Percentiles rank a stretch among this genome's conserved stretches.
Evolutionary conservation across 192 early-diverging fungal species (phyloP).

Genomic region (Diversispora epigaea): DNA sequence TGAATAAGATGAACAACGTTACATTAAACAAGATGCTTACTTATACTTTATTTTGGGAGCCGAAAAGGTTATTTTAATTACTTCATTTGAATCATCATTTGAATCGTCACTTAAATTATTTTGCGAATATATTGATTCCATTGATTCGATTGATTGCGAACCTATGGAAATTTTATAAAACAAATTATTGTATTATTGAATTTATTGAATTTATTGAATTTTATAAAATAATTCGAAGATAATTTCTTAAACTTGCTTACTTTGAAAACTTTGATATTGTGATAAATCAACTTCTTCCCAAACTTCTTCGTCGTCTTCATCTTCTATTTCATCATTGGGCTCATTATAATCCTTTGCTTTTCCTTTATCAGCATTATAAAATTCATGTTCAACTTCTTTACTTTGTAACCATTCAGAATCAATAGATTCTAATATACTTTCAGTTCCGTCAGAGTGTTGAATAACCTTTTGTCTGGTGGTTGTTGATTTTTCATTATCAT

Average conservation of each 20-base stretch:
- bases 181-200: neutral
- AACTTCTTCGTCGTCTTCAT: too few relatives aligned
- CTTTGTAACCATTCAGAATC: constrained; percentile 11
- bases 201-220: neutral
- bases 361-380: neutral
- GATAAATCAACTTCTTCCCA: constrained; percentile 50
- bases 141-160: neutral
- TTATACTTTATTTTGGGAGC: constrained; percentile 29
- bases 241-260: neutral
- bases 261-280: neutral
- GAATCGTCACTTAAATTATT: neutral
- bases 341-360: constrained; percentile 37
- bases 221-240: neutral
- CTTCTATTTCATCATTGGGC: constrained; percentile 34
- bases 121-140: neutral
- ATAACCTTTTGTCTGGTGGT: neutral
- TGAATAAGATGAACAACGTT: neutral
- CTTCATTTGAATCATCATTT: constrained; percentile 34
- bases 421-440: constrained; percentile 19
- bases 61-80: constrained; percentile 40
- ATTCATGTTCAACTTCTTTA: neutral
- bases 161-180: neutral
- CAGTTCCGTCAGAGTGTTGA: constrained; percentile 9
- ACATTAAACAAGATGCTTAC: neutral
- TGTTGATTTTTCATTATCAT: neutral